A percentile compares a stretch with the other conserved stretches of the same genome.
Conservation (phyloP, 495 filamentous ascomycete species). For the Aspergillus biplanus region DNA sequence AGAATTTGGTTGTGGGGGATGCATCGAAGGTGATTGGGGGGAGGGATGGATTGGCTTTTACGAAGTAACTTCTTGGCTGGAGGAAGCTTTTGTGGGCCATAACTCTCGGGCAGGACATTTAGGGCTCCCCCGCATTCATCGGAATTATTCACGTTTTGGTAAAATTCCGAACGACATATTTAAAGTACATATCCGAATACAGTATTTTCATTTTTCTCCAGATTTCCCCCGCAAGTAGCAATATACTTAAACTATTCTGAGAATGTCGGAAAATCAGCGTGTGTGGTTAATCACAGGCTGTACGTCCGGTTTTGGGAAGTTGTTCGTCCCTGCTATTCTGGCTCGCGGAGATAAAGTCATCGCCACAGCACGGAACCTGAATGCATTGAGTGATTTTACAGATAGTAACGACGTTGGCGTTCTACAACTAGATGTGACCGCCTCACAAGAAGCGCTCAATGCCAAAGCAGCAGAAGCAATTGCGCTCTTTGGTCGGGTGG, state of each 20-base stretch:
- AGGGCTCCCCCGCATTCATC: too few relatives aligned
- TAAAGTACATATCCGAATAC: too few relatives aligned
- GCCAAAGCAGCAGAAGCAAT: constrained; percentile 43
- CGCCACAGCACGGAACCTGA: constrained; percentile 51
- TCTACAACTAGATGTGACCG: constrained; percentile 43
- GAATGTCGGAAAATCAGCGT: constrained; percentile 25
- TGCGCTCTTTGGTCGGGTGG: constrained; percentile 43
- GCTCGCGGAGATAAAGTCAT: constrained; percentile 56
- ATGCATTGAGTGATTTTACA: constrained; percentile 32
- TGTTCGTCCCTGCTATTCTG: constrained; percentile 44
- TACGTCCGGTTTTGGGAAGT: too few relatives aligned
- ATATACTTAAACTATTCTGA: too few relatives aligned
- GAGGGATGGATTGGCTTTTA: constrained; percentile 8
- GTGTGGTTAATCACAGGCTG: too few relatives aligned
- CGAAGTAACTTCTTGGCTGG: too few relatives aligned
- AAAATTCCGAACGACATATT: too few relatives aligned
- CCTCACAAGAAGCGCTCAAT: constrained; percentile 26
- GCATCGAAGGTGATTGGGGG: constrained; percentile 13
- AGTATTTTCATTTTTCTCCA: neutral
- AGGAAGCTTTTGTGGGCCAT: neutral
- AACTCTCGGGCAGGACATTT: too few relatives aligned
- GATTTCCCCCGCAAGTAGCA: too few relatives aligned
- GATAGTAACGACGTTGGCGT: constrained; percentile 34
- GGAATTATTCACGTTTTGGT: too few relatives aligned
- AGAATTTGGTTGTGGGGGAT: constrained; percentile 21